Percentiles rank a stretch among this genome's conserved stretches.
Conservation (phyloP, 805 yeast species). For the Barnettozyma pratensis region DNA sequence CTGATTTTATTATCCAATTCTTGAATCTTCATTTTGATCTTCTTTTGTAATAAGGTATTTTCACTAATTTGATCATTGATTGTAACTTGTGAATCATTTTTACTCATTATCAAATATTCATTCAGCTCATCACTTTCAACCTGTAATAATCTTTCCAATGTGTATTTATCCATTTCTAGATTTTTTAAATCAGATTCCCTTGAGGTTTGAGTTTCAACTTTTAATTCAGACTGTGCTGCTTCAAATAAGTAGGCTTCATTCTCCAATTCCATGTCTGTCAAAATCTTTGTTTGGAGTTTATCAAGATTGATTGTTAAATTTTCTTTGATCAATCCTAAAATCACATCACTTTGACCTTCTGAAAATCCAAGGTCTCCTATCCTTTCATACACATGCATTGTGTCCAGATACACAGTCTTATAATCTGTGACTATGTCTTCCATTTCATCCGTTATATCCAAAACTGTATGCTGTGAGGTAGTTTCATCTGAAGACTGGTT, state of each 20-base stretch:
- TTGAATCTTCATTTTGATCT: slow-evolving; percentile 64
- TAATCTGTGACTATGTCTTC: not conserved
- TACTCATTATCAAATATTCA: slow-evolving; percentile 50
- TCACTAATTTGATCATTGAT: slow-evolving; percentile 83
- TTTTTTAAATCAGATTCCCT: slow-evolving; percentile 68
- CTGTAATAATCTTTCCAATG: slow-evolving; percentile 67
- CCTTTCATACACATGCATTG: slow-evolving; percentile 53
- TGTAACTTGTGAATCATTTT: slow-evolving; percentile 77
- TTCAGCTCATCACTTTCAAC: slow-evolving; percentile 73
- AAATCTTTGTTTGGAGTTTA: slow-evolving; percentile 27
- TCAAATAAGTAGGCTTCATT: slow-evolving; percentile 86
- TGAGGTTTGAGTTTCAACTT: slow-evolving; percentile 69
- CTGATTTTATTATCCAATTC: slow-evolving; percentile 81
- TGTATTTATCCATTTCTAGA: slow-evolving; percentile 58
- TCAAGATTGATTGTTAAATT: slow-evolving; percentile 29
- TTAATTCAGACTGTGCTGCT: slow-evolving; percentile 84
- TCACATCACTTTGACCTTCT: slow-evolving; percentile 51
- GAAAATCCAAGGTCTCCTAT: slow-evolving; percentile 55
- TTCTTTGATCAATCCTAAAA: slow-evolving; percentile 41
- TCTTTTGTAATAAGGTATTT: slow-evolving; percentile 69
- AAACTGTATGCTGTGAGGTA: slow-evolving; percentile 1
- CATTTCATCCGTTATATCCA: slow-evolving; percentile 1
- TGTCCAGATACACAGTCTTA: slow-evolving; percentile 40
- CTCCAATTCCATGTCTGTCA: slow-evolving; percentile 62
- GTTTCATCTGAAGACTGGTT: not conserved